phyloP scores from a whole-genome alignment of 495 filamentous ascomycete species.

The Aspergillus panamensis region DNA sequence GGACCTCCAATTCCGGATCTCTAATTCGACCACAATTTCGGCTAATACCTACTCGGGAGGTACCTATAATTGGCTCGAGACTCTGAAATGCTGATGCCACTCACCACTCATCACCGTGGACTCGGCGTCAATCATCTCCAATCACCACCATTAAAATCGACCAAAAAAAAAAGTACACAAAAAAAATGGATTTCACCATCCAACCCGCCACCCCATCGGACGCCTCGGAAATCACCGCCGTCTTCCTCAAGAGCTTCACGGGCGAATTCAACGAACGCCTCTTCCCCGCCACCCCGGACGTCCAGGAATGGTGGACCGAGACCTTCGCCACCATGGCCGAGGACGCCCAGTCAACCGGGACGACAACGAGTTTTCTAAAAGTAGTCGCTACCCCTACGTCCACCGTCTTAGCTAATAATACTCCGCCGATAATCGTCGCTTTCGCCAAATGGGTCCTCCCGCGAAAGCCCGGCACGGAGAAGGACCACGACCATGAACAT shows the following conservation, averaged over 20 bases:
- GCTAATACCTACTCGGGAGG: too few species aligned
- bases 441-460: conserved; percentile 14
- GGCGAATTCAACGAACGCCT: conserved; percentile 12
- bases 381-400: conserved; percentile 1
- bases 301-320: conserved; percentile 1
- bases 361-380: neutral
- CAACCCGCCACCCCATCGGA: conserved; percentile 1
- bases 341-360: neutral
- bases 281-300: conserved; percentile 10
- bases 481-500: neutral
- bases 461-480: neutral
- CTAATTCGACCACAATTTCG: too few species aligned
- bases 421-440: conserved; percentile 3
- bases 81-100: too few species aligned
- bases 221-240: neutral
- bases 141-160: neutral
- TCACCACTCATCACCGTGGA: too few species aligned
- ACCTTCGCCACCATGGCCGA: neutral
- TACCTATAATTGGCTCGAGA: too few species aligned
- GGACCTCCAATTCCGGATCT: too few species aligned
- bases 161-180: neutral
- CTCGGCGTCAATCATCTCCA: neutral
- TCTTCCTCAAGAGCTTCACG: conserved; percentile 9
- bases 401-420: too few species aligned
- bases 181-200: conserved; percentile 12